Conservation (phyloP, 768 basidiomycete genomes). For the Lactarius indigo region DNA sequence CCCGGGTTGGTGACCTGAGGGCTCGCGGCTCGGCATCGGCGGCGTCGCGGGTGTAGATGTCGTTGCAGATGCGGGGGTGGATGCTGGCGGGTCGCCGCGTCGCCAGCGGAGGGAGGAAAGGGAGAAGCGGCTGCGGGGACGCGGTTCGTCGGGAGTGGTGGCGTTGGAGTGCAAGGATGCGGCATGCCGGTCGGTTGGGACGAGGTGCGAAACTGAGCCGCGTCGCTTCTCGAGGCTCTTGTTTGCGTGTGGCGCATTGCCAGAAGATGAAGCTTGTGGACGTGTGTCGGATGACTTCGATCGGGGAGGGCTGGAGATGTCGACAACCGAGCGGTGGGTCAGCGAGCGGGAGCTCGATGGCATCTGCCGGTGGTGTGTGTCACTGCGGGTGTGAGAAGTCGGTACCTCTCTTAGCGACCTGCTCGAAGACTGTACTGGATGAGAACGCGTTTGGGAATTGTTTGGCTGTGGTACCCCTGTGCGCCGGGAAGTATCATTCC, state of each 20-base stretch:
- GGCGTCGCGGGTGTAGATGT: conserved; percentile 15
- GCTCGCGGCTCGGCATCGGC: conserved; percentile 11
- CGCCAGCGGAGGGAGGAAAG: conserved; percentile 23
- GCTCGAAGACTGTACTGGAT: not conserved
- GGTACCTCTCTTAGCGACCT: conserved; percentile 2
- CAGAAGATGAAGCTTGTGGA: not conserved
- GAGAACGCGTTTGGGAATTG: not conserved
- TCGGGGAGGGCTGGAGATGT: conserved; percentile 16
- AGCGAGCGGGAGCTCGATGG: conserved; percentile 2
- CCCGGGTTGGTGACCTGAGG: not conserved
- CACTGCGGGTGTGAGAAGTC: not conserved
- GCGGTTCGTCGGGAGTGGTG: conserved; percentile 11
- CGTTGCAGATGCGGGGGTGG: not conserved
- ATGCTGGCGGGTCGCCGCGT: conserved; percentile 13
- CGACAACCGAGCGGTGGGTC: conserved; percentile 1
- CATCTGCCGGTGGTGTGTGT: not conserved
- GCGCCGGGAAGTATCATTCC: not conserved
- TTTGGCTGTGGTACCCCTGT: not conserved
- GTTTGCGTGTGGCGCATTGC: not conserved
- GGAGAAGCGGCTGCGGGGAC: conserved; percentile 26
- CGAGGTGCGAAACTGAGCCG: conserved; percentile 19
- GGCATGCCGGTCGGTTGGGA: not conserved
- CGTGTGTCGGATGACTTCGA: conserved; percentile 24
- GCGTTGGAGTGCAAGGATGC: conserved; percentile 21
- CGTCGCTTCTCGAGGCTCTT: conserved; percentile 12